Conservation (phyloP, 2,329 filamentous ascomycete genomes). For the Diplodia intermedia region DNA sequence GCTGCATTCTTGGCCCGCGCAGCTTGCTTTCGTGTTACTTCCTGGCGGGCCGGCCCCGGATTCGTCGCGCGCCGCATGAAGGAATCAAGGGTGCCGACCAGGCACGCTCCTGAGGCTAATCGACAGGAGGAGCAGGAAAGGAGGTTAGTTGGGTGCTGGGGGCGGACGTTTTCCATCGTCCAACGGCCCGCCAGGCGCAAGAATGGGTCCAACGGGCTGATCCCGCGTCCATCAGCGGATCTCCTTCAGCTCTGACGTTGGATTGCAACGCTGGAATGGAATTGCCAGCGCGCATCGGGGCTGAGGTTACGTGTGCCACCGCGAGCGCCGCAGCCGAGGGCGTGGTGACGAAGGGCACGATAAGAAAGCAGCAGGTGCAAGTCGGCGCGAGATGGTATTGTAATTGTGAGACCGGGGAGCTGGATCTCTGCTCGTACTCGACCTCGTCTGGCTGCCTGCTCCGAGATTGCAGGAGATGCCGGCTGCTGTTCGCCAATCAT, state of each 20-base stretch:
- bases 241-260: constrained; percentile 27
- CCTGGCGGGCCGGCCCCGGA: constrained; percentile 19
- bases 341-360: constrained; percentile 2
- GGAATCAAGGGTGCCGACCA: constrained; percentile 26
- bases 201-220: constrained; percentile 30
- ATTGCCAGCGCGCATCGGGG: constrained; percentile 17
- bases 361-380: constrained; percentile 12
- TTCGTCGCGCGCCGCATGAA: constrained; percentile 22
- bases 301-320: constrained; percentile 6
- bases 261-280: constrained; percentile 29
- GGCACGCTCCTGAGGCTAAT: constrained; percentile 9
- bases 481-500: constrained; percentile 23
- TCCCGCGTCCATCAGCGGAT: constrained; percentile 28
- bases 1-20: background rate
- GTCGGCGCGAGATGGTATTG: constrained; percentile 12
- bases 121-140: constrained; percentile 15
- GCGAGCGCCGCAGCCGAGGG: constrained; percentile 1
- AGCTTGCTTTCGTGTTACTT: constrained; percentile 13
- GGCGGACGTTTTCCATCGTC: constrained; percentile 3
- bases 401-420: constrained; percentile 23
- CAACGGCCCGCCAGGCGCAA: constrained; percentile 24
- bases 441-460: constrained; percentile 8
- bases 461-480: constrained; percentile 32
- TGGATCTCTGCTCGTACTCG: constrained; percentile 8
- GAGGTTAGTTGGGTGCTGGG: background rate